Base-by-base conservation (phyloP, 192 early-diverging fungal species). In the Spizellomyces sp. region DNA sequence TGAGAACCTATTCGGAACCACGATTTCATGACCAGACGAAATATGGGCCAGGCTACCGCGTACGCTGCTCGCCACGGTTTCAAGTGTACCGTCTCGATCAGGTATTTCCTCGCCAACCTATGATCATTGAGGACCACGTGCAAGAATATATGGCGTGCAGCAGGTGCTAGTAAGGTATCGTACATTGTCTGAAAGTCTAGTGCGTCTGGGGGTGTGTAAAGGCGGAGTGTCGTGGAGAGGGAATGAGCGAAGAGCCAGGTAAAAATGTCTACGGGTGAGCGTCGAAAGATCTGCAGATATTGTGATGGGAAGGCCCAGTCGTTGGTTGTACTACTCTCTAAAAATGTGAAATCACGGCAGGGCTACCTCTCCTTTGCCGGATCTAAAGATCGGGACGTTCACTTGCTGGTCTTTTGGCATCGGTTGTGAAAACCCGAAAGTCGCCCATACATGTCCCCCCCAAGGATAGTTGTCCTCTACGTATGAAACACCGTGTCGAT, bases 201-300 rank as follows among this genome's bases (percentile, higher is more conserved):
- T 5, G 82, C 71, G n/a, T 27, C 22, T 44, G 71, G 74, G 8
- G 54, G 61, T 6, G 63, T 45, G 62, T 81, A 84, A 15, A 84
- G 22, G 22, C 78, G 77, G 46, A 84, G 44, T n/a, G 61, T 22
- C 22, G 57, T 69, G 72, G 71, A 76, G 54, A 81, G 78, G n/a
- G 82, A 79, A 44, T 79, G 79, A 8, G 82, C 74, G 62, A 77
- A 84, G 5, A 84, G 67, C 45, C 73, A 84, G 67, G 79, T 80
- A 45, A 77, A 77, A 10, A 84, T 75, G 52, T 84, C 82, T 9
- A 75, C 70, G 15, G 71, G 19, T 15, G 70, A 68, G n/a, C 79
- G 58, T 64, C 80, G 79, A 57, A 76, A 71, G 17, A 80, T 73
- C 81, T 83, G 71, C 45, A 36, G 27, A 36, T 36, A 36, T 36